Evolutionary conservation across 225 moss, liverwort and hornwort species (phyloP), one percentile per base, ranked within the genome.

Genomic region (Polytrichum formosum): DNA sequence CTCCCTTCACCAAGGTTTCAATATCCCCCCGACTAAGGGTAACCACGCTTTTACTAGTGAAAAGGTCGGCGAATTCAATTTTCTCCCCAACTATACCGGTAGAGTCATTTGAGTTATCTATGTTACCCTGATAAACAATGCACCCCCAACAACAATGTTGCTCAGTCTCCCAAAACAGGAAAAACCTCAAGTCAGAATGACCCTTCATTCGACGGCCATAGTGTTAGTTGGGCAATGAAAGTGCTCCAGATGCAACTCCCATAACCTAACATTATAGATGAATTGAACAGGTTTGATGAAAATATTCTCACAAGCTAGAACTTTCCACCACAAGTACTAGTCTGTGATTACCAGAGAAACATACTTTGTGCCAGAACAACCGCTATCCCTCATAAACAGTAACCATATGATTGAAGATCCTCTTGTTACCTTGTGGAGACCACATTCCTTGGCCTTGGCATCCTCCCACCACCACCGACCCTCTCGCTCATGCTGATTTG

Each of bases 401-500:
- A 7, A 31, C 31, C 31, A 31, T 31, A 31, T 31, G 7, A 31
- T 31, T 7, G 28, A 31, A 31, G 31, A 55, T 4, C 2, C 46
- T 13, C 46, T 46, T 46, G 46, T 30, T 71, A 91, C 96, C 90
- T 97, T 97, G 76, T 97, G 96, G 18, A 97, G 85, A 73, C 96
- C 96, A 58, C 96, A 97, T 55, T 97, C 96, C 75, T 97, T 97
- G 0, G 92, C 93, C 59, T 87, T 97, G 23, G 96, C 90, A 79
- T 97, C 93, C 74, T 97, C 96, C 96, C 96, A 97, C 96, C 96
- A 97, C 96, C 96, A 97, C 70, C 96, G 89, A 23, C 96, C 96
- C 75, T 97, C 96, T 77, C 96, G 85, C 73, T 97, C 96, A 73
- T 97, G 96, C 81, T 97, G 96, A 62, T 90, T 92, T 56, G 96